Base-by-base conservation (phyloP, 2,329 filamentous ascomycete species). In the Clarireedia homoeocarpa region DNA sequence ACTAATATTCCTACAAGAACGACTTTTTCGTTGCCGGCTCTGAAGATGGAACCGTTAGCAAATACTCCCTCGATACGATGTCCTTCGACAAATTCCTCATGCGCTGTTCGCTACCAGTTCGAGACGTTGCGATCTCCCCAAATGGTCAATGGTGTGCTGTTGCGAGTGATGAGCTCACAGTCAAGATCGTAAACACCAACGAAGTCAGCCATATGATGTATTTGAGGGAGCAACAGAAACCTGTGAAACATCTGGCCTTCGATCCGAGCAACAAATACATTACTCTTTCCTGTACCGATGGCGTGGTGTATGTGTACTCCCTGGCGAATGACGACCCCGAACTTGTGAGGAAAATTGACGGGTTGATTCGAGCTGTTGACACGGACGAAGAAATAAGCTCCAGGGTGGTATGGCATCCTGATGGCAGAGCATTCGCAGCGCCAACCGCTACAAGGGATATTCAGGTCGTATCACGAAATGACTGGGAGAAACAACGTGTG, bases 1-100 rank as follows among this genome's bases (percentile, higher is more conserved):
- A 45, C 59, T 66, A 58, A 67, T 48, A 53, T 3, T 26, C 34
- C 12, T 26, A 47, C 15, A 61, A 85, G 82, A 83, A 92, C 67
- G 83, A 87, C 58, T 91, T 88, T 71, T 95, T 96, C 69, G 83
- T 97, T 46, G 84, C 90, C 59, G 94, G 91, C 27, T 89, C 89
- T 20, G 92, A 99, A 71, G 91, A 97, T 73, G 94, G 95, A 67
- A 94, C 88, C n/a, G 90, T 99, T 66, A 95, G 88, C 75, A 83
- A 91, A 65, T 99, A 95, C 75, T 88, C 88, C n/a, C 79, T 96
- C 50, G 78, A 82, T 56, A 83, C 82, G 2, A 85, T 85, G 66
- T 72, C 77, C 27, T 89, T 95, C 72, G 89, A 95, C 60, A 85
- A 86, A 58, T 87, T 95, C 62, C 80, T 99, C 51, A 80, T 91